Conservation (phyloP, 441 rosid genomes). For the Mallotus japonicus region DNA sequence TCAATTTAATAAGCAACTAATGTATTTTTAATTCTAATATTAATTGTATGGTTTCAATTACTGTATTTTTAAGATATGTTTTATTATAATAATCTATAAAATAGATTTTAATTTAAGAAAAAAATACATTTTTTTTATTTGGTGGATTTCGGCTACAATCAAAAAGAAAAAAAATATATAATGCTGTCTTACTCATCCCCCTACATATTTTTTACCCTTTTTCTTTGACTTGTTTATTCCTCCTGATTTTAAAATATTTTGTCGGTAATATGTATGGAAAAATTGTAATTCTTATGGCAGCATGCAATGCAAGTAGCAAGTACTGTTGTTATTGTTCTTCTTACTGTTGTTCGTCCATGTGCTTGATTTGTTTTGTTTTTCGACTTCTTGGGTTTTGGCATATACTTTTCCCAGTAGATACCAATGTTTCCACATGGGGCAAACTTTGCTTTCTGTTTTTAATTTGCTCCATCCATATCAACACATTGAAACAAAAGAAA, state of each 20-base stretch:
- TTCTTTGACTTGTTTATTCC: not conserved
- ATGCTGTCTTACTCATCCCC: slow-evolving; percentile 46
- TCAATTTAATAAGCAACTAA: no score
- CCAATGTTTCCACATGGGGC: not conserved
- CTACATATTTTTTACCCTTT: slow-evolving; percentile 1
- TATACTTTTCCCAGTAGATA: not conserved
- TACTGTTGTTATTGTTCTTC: no score
- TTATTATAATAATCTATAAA: no score
- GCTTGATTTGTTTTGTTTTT: not conserved
- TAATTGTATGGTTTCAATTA: no score
- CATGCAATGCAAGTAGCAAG: no score
- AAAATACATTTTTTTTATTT: not conserved
- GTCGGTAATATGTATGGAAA: no score
- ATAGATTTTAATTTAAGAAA: no score
- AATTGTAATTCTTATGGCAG: no score
- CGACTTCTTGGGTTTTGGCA: slow-evolving; percentile 2
- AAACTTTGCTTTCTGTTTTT: not conserved
- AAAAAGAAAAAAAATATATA: slow-evolving; percentile 23
- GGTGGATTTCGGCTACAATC: slow-evolving; percentile 17
- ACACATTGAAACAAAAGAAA: not conserved
- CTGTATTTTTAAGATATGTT: no score
- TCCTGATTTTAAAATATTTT: no score
- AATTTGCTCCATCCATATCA: not conserved
- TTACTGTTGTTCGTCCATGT: no score
- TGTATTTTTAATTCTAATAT: no score